Percentiles rank a stretch among this genome's conserved stretches.
Evolutionary conservation across 164 flowering plant genomes (phyloP).

Genomic region (Berberis vulgaris): DNA sequence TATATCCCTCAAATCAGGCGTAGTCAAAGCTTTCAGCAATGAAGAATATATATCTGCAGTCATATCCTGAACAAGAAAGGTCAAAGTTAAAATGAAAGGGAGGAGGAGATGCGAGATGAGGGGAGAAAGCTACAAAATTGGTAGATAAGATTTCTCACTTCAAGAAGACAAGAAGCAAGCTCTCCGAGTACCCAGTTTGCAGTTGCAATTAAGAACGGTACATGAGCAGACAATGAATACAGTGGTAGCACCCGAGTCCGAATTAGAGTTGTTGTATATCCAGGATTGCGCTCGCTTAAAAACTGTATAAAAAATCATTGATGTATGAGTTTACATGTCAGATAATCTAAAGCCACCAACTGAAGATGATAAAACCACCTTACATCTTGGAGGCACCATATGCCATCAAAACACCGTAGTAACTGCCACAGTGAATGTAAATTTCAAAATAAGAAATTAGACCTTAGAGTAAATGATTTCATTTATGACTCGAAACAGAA

Average conservation of each 20-base stretch:
- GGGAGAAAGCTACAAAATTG: neutral
- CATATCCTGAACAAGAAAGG: slow-evolving; percentile 47
- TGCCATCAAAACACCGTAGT: neutral
- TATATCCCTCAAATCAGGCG: slow-evolving; percentile 37
- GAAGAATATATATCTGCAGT: slow-evolving; percentile 51
- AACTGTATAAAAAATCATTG: slow-evolving; percentile 31
- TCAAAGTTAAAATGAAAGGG: neutral
- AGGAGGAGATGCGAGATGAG: neutral
- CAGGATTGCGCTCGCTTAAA: slow-evolving; percentile 46
- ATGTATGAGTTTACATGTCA: neutral
- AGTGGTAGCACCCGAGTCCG: slow-evolving; percentile 54
- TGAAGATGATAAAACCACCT: slow-evolving; percentile 13
- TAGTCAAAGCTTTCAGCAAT: slow-evolving; percentile 51
- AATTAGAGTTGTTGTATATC: slow-evolving; percentile 35
- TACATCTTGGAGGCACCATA: too few relatives aligned
- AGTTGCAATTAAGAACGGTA: slow-evolving; percentile 62
- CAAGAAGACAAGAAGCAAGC: slow-evolving; percentile 61
- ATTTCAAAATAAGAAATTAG: too few relatives aligned
- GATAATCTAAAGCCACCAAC: slow-evolving; percentile 7
- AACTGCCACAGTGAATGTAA: neutral
- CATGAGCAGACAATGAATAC: slow-evolving; percentile 23
- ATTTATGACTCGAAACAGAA: too few relatives aligned
- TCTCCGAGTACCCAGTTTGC: slow-evolving; percentile 91
- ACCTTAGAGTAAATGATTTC: too few relatives aligned
- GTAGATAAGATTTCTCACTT: slow-evolving; percentile 37